phyloP scores from a whole-genome alignment of 352 stramenopile genomes.

The Phytopythium delawarense region DNA sequence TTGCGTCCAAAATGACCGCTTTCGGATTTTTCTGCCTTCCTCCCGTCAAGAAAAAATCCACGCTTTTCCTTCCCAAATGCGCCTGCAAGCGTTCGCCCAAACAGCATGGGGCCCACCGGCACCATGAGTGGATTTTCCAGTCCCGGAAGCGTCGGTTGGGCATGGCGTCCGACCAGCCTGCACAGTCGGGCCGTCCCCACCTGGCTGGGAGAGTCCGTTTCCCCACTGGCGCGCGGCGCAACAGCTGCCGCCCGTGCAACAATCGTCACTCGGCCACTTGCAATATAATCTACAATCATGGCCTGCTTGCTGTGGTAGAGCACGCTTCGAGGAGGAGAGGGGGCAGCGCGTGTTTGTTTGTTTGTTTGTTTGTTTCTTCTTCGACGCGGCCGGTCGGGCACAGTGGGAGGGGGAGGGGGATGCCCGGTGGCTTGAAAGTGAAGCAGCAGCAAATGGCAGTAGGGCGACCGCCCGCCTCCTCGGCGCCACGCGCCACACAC shows the following conservation, averaged over 20 bases:
- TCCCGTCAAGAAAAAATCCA: background rate
- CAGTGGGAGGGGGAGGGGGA: background rate
- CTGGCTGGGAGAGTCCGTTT: background rate
- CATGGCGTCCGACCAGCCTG: too few relatives aligned
- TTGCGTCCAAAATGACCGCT: background rate
- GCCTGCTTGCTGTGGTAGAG: background rate
- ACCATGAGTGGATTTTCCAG: background rate
- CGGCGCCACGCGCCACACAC: background rate
- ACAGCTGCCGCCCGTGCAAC: background rate
- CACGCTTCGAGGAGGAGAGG: too few relatives aligned
- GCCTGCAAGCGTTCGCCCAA: too few relatives aligned
- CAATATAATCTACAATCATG: background rate
- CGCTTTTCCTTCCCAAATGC: background rate
- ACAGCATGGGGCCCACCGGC: too few relatives aligned
- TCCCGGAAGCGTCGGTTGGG: too few relatives aligned
- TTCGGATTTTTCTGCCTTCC: background rate
- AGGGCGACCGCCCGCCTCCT: background rate
- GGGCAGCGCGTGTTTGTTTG: too few relatives aligned
- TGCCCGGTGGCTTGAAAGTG: conserved; percentile 1
- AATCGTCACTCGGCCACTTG: background rate
- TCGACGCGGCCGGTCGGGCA: background rate
- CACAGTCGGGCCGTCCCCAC: background rate
- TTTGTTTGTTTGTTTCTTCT: background rate
- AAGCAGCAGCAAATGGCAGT: background rate
- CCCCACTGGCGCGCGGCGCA: background rate